Base-by-base conservation (phyloP, 805 yeast genomes). In the Kuraishia cidri region DNA sequence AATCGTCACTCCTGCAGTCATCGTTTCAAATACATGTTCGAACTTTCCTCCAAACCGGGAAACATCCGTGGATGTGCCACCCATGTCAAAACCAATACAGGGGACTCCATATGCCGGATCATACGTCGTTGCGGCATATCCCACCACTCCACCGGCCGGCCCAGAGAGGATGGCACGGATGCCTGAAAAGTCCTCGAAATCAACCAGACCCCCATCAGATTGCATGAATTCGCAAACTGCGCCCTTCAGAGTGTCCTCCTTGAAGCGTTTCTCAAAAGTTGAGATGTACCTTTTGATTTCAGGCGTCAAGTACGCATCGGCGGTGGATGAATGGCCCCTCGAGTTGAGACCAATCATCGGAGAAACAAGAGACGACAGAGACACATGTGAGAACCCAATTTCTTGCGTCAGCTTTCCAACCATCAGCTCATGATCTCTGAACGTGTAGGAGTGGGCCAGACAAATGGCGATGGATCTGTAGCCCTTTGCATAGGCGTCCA, bases 81-180 rank as follows among this genome's bases (percentile, higher is more conserved):
- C 95, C 88, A 84, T 82, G 54, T 84, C 95, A 43, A 84, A 81
- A 0, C 92, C 94, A 35, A 84, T 71, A 29, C 81, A 62, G 0
- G 94, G 88, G 16, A 69, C 66, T 9, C 58, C 56, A 35, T 69
- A 69, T n/a, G 56, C 46, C 1, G 58, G 55, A 38, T 74, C 65
- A 50, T 67, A 86, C 39, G 94, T 83, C 0, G 97, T 88, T 33
- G 74, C 69, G 0, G 95, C 84, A 45, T 76, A 84, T 0, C 97
- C 97, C 21, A 90, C 96, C 37, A 90, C 94, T 31, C 97, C 97
- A 24, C 97, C 97, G 9, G 97, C 97, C 2, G 97, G 97, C 2
- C 97, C 97, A 1, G 96, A 85, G 24, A 90, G 58, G 31, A 90
- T 82, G 3, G 97, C 95, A 43, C 76, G 69, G 24, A 90, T 62